phyloP scores from a whole-genome alignment of 345 rosid species.

The Lagerstroemia speciosa region DNA sequence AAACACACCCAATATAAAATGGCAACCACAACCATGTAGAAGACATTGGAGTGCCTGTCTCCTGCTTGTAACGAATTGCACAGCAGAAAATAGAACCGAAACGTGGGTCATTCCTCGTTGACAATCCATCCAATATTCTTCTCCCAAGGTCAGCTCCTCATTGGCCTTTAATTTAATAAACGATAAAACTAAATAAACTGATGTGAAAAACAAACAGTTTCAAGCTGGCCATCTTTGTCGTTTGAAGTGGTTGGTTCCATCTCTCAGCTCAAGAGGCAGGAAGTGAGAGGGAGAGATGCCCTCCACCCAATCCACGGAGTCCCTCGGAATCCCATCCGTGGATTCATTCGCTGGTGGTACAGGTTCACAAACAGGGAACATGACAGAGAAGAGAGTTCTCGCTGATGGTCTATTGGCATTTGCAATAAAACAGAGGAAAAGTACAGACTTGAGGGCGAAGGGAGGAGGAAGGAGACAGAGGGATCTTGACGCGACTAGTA shows the following conservation, averaged over 20 bases:
- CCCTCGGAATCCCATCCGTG: too few relatives aligned
- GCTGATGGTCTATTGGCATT: neutral
- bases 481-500: too few relatives aligned
- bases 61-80: neutral
- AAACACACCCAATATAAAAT: too few relatives aligned
- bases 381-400: neutral
- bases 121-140: neutral
- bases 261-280: too few relatives aligned
- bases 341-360: too few relatives aligned
- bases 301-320: too few relatives aligned
- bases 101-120: slow-evolving; percentile 2
- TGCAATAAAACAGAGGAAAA: neutral
- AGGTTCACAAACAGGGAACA: neutral
- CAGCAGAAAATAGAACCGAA: neutral
- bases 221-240: neutral
- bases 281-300: too few relatives aligned
- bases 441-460: too few relatives aligned
- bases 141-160: neutral
- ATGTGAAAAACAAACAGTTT: neutral
- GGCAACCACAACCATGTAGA: neutral
- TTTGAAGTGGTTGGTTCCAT: too few relatives aligned
- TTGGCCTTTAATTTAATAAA: neutral
- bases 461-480: too few relatives aligned
- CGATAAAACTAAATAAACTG: neutral
- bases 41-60: neutral